phyloP scores from a whole-genome alignment of 176 grass and related monocot genomes.

The Pontederia paniculata region DNA sequence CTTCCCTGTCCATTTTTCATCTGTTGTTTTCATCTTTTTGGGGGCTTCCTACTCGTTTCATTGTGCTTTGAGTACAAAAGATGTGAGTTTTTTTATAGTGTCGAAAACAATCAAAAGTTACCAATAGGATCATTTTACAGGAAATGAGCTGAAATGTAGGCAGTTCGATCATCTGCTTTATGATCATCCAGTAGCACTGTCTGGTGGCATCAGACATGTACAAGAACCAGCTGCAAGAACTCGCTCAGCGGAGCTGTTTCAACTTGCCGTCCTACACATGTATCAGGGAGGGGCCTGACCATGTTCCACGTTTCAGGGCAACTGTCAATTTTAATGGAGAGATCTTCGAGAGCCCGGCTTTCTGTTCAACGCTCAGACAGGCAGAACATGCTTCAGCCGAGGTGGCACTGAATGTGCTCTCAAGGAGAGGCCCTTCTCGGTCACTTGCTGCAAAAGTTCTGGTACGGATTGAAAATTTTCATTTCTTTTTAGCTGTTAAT shows the following conservation, averaged over 20 bases:
- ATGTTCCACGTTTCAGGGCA: constrained; percentile 47
- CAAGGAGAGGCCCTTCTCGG: constrained; percentile 40
- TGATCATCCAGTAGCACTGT: too few relatives aligned
- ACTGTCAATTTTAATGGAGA: constrained; percentile 61
- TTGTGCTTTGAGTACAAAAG: too few relatives aligned
- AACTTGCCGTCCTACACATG: constrained; percentile 45
- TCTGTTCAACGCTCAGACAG: constrained; percentile 40
- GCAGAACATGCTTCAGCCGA: constrained; percentile 47
- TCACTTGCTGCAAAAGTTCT: constrained; percentile 51
- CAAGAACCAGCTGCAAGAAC: constrained; percentile 66
- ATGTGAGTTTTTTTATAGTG: too few relatives aligned
- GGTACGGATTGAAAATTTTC: too few relatives aligned
- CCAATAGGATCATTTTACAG: too few relatives aligned
- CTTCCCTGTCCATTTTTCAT: too few relatives aligned
- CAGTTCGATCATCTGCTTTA: too few relatives aligned
- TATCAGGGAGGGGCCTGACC: constrained; percentile 44
- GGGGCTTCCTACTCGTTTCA: too few relatives aligned
- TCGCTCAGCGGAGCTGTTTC: constrained; percentile 68
- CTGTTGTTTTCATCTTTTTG: too few relatives aligned
- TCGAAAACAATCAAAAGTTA: too few relatives aligned
- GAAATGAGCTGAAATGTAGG: too few relatives aligned
- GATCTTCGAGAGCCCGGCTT: constrained; percentile 37
- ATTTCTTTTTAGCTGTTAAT: too few relatives aligned
- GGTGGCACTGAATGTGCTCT: constrained; percentile 38
- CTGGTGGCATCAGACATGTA: constrained; percentile 54